These are phyloP conservation scores for Diplocarpon mali DNA, from an alignment of 2,329 filamentous ascomycete genomes.

Conservation along the genomic window DNA sequence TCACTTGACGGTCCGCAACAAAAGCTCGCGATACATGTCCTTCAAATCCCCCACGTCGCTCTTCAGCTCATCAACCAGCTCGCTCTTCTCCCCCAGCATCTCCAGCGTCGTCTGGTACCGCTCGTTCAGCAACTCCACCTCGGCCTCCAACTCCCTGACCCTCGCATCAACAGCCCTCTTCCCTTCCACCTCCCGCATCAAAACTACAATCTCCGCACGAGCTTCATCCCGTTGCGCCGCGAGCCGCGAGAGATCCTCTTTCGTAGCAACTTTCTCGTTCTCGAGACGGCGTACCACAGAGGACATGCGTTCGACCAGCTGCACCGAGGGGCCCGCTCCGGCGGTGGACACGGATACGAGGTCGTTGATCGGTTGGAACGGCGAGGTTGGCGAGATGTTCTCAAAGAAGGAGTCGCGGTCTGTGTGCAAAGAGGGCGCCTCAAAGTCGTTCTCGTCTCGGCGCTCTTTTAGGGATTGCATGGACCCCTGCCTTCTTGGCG, in stretches of 20 bases:
- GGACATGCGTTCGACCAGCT: slow-evolving; percentile 93
- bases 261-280: slow-evolving; percentile 77
- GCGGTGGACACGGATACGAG: slow-evolving; percentile 83
- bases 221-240: slow-evolving; percentile 84
- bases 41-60: slow-evolving; percentile 90
- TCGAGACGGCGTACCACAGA: slow-evolving; percentile 84
- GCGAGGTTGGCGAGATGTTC: slow-evolving; percentile 45
- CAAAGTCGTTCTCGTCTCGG: slow-evolving; percentile 13
- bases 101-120: slow-evolving; percentile 87
- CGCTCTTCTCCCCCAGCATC: slow-evolving; percentile 94
- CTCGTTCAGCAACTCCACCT: slow-evolving; percentile 57
- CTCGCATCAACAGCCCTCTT: slow-evolving; percentile 49
- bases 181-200: slow-evolving; percentile 79
- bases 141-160: slow-evolving; percentile 53
- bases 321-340: slow-evolving; percentile 82
- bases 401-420: slow-evolving; percentile 38
- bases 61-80: slow-evolving; percentile 81
- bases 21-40: slow-evolving; percentile 87
- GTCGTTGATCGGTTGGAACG: slow-evolving; percentile 64
- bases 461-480: slow-evolving; percentile 17
- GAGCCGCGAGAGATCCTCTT: slow-evolving; percentile 75
- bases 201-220: slow-evolving; percentile 73
- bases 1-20: slow-evolving; percentile 69
- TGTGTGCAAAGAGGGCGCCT: slow-evolving; percentile 21
- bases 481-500: slow-evolving; percentile 26